Base-by-base conservation (phyloP, 2,329 filamentous ascomycete genomes). In the Ceratocystiopsis brevicomis region DNA sequence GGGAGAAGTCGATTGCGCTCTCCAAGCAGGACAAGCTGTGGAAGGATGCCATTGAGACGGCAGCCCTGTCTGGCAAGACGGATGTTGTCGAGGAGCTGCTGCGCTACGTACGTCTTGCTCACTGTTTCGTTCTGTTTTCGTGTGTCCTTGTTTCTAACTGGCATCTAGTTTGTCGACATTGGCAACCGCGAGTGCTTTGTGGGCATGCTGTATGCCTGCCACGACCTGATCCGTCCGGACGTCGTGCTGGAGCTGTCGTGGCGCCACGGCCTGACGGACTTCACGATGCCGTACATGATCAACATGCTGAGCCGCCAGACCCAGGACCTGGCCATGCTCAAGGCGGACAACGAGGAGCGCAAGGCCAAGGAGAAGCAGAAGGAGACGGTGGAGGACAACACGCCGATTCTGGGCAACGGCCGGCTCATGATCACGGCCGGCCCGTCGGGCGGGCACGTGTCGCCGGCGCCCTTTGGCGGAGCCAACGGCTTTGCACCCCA, bases 231-330 rank as follows among this genome's bases (percentile, higher is more conserved):
- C 53, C 84, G 85, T 16, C 81, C 92, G 4, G 86, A 96, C 57
- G 69, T 92, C 42, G 81, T 98, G 46, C 75, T 98, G 61, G 90
- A 98, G 66, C 74, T 98, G 45, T 96, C 90, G 47, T 98, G 90
- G 90, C 88, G 90, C 53, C 72, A 94, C 58, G 85, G 86, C 47
- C 79, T 98, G 36, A 77, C 79, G 54, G 90, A 98, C 66, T 98
- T 94, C 65, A 93, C 87, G 40, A 98, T 98, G 92, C 90, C 90
- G 16, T 98, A 93, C 70, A 92, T 98, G 85, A 96, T 98, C 73
- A 98, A 96, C 67, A 81, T 92, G 67, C 70, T 98, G 50, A 76
- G 79, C 53, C 86, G 94, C 62, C 87, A 96, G 64, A 86, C 84
- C 36, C 77, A 81, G 52, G 80, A 92, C 45, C 80, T 98, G 52